Percentiles rank a stretch among this genome's conserved stretches.
Conservation (phyloP, 2,329 filamentous ascomycete genomes). For the Hypomyces perniciosus region DNA sequence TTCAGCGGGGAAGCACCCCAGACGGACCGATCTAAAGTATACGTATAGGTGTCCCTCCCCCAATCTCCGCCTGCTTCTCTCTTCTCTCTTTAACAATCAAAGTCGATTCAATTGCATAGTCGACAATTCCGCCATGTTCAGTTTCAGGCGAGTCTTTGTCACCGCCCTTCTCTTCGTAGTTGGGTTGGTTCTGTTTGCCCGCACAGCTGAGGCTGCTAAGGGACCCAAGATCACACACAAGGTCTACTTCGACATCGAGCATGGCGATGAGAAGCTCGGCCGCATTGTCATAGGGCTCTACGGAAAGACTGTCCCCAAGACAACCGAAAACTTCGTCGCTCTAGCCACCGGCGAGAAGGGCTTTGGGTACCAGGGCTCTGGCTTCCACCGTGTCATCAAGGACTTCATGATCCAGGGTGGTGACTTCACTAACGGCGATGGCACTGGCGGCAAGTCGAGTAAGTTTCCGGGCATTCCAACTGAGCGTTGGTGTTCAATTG, state of each 20-base stretch:
- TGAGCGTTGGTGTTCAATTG: constrained; percentile 7
- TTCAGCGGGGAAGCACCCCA: constrained; percentile 16
- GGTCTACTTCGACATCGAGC: constrained; percentile 81
- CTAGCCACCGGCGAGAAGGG: constrained; percentile 82
- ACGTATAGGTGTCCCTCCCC: constrained; percentile 18
- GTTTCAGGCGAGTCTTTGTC: constrained; percentile 62
- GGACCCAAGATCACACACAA: constrained; percentile 95
- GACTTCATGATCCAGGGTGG: constrained; percentile 89
- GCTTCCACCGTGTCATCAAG: constrained; percentile 88
- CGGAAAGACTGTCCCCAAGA: constrained; percentile 80
- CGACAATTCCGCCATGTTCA: constrained; percentile 58
- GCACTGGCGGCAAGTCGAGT: constrained; percentile 82
- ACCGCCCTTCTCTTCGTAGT: constrained; percentile 72
- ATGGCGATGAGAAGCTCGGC: constrained; percentile 68
- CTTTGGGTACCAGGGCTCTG: constrained; percentile 73
- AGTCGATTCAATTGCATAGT: neutral
- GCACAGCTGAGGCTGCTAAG: constrained; percentile 67
- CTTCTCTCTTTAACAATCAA: constrained; percentile 5
- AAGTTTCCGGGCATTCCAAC: constrained; percentile 28
- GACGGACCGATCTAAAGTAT: constrained; percentile 10
- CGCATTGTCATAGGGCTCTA: constrained; percentile 78
- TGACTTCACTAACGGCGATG: constrained; percentile 78
- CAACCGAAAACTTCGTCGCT: constrained; percentile 67
- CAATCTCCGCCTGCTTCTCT: neutral
- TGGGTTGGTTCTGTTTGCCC: constrained; percentile 67